Evolutionary conservation across 768 basidiomycete species (phyloP).

Genomic region (Russula olivacea): DNA sequence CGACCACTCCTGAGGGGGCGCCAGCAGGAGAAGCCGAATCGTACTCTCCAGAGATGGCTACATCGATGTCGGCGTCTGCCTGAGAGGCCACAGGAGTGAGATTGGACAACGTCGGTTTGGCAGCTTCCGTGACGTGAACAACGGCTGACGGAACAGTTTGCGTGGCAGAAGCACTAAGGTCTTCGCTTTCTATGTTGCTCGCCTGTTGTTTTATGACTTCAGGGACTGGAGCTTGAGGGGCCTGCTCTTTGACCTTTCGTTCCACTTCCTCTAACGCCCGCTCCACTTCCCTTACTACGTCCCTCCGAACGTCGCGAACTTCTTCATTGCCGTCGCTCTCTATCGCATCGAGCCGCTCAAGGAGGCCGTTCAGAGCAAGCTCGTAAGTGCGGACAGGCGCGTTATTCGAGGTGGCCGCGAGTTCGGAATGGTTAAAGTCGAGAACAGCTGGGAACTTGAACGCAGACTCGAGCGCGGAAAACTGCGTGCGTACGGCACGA

Average conservation of each 20-base stretch:
- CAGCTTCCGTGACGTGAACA: background rate
- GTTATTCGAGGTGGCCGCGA: constrained; percentile 58
- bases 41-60: constrained; percentile 4
- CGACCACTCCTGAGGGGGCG: background rate
- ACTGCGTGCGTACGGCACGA: constrained; percentile 10
- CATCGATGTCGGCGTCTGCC: background rate
- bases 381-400: constrained; percentile 54
- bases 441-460: constrained; percentile 14
- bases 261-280: constrained; percentile 52
- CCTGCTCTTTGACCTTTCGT: background rate
- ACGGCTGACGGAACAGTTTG: background rate
- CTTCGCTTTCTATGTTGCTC: background rate
- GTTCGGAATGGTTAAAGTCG: constrained; percentile 27
- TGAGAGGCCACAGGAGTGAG: background rate
- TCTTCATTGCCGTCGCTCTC: constrained; percentile 54
- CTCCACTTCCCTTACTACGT: constrained; percentile 55
- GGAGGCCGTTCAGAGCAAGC: constrained; percentile 53
- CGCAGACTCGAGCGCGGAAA: constrained; percentile 7
- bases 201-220: background rate
- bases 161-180: background rate
- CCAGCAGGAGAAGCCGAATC: background rate
- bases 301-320: constrained; percentile 48
- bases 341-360: constrained; percentile 61
- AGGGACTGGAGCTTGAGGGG: background rate
- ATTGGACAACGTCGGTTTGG: background rate